Evolutionary conservation across 148 eudicot genomes (phyloP), one percentile per base, ranked within the genome.

Genomic region (Agrostemma githago): DNA sequence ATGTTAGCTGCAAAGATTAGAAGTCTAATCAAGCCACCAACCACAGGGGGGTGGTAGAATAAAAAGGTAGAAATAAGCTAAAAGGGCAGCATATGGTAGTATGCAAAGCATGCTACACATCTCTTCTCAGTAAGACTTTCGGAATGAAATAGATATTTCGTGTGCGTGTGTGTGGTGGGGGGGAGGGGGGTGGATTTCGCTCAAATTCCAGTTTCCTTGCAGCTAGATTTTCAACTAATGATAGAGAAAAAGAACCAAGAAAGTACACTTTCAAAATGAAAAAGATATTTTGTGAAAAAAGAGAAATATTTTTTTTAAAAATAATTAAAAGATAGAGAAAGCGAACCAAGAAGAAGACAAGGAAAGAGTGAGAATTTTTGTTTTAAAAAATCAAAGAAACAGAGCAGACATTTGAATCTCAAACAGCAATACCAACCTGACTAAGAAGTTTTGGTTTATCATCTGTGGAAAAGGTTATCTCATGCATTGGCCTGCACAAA

Each of bases 371-470:
- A 26, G 34, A 26, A 26, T 26, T 26, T 26, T 26, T 26, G n/a
- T 26, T 26, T 26, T 0, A 26, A 26, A 21, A 59, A 59, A 59
- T 59, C 56, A 16, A 59, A 59, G 20, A 59, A 19, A 17, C 26
- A 17, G 17, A n/a, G 3, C 11, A 17, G 2, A 59, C 34, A 59
- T 59, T 59, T 5, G 5, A 59, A 59, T 51, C 56, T 4, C 2
- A 14, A 72, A 14, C 26, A 48, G 61, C 64, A 76, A 16, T 61
- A 85, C 78, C 51, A 76, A 90, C 96, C 90, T 90, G 92, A 79
- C 96, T 90, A 70, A 90, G 88, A 67, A 90, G 85, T 86, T 90
- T 90, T 81, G 96, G 96, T 78, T 88, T 90, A 87, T 90, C 96
- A 76, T 90, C 90, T 34, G 96, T 85, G 77, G 96, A 90, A 79